Evolutionary conservation across 2,329 filamentous ascomycete species (phyloP), one percentile per base, ranked within the genome.

Genomic region (Scedosporium minutisporum): DNA sequence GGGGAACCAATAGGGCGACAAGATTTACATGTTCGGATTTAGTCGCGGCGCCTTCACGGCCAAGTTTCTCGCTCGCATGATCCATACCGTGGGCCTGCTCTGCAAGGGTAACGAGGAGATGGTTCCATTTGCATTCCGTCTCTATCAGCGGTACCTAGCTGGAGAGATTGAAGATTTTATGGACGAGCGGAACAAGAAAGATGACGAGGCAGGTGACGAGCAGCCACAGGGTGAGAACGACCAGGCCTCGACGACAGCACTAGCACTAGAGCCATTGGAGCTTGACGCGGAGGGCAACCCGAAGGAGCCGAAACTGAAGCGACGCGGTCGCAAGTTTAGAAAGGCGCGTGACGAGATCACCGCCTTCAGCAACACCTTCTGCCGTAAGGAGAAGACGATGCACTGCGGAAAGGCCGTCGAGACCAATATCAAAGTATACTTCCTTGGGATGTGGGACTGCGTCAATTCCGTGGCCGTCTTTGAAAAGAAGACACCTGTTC

Each of bases 251-350:
- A 74, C 79, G 0, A 79, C 79, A 0, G 71, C 83, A 0, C 71
- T 82, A 3, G 71, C 73, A 0, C 76, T 77, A 61, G 77, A 78
- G 33, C 71, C 73, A 18, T 67, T 69, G 6, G 65, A 65, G 12
- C 18, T 23, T 23, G 51, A 25, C 18, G 51, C 51, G 2, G 51
- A 55, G 18, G 44, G 44, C 23, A 55, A 55, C 23, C 76, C 0
- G 76, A 80, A 7, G 77, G 81, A 23, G 78, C 79, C 2, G 74
- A 72, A 0, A 78, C 80, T 1, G 89, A 93, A 69, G 88, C 93
- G 7, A 6, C n/a, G 21, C 5, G 71, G 69, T 27, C 62, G 68
- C 57, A 65, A 66, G 23, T 68, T 68, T 1, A 62, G 67, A 27
- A 63, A 63, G 18, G 71, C 69, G 0, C 65, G 65, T 27, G 71